Percentiles rank a stretch among this genome's conserved stretches.
Evolutionary conservation across 257 asterid genomes (phyloP).

Genomic region (Thymus quinquecostatus): DNA sequence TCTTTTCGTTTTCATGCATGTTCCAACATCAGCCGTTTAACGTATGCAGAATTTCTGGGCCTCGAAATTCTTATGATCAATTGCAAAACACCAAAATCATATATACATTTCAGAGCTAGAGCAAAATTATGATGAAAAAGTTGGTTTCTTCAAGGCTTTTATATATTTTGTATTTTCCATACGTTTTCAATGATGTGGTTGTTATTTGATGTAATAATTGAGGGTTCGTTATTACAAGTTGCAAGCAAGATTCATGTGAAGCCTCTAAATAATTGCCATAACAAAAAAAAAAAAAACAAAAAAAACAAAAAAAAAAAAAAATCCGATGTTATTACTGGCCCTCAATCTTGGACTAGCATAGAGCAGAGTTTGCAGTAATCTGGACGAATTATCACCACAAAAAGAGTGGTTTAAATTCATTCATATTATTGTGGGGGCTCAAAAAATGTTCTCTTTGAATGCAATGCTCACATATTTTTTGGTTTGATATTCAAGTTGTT

Average conservation of each 20-base stretch:
- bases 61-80: background rate
- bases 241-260: conserved; percentile 26
- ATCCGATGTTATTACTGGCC: background rate
- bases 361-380: conserved; percentile 9
- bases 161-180: conserved; percentile 18
- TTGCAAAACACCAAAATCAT: background rate
- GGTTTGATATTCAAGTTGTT: conserved; percentile 41
- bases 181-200: background rate
- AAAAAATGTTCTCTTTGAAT: conserved; percentile 29
- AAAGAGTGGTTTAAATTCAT: conserved; percentile 17
- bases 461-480: conserved; percentile 46
- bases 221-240: conserved; percentile 2
- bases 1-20: conserved; percentile 17
- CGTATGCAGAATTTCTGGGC: conserved; percentile 24
- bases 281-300: background rate
- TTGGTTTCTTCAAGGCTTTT: background rate
- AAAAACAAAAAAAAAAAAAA: background rate
- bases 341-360: conserved; percentile 21
- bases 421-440: background rate
- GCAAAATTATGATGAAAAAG: background rate
- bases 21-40: background rate
- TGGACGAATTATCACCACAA: conserved; percentile 18
- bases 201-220: no score
- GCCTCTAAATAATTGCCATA: background rate
- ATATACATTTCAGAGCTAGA: conserved; percentile 11